Evolutionary conservation across 495 filamentous ascomycete species (phyloP).

Genomic region (Niebla homalea): DNA sequence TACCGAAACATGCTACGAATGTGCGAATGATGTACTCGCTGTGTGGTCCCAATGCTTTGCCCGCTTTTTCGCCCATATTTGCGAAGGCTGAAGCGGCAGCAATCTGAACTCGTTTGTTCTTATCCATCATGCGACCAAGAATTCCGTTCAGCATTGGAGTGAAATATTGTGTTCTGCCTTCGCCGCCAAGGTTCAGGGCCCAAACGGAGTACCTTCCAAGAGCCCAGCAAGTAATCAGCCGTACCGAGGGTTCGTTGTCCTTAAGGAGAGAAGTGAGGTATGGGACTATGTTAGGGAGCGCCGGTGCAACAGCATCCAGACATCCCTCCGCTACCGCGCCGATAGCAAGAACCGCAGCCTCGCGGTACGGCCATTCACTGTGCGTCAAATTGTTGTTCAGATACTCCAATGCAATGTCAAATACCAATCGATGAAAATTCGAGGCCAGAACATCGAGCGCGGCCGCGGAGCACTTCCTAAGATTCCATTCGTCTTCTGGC

Average conservation of each 20-base stretch:
- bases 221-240: constrained; percentile 97
- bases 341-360: constrained; percentile 88
- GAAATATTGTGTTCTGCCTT: constrained; percentile 64
- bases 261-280: constrained; percentile 81
- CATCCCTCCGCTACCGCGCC: constrained; percentile 94
- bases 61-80: constrained; percentile 87
- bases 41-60: constrained; percentile 64
- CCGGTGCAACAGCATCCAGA: constrained; percentile 75
- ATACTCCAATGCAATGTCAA: constrained; percentile 83
- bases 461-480: constrained; percentile 94
- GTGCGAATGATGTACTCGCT: constrained; percentile 83
- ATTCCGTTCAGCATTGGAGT: constrained; percentile 98
- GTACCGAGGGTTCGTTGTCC: constrained; percentile 80
- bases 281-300: constrained; percentile 79
- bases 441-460: constrained; percentile 88
- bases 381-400: constrained; percentile 81
- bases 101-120: constrained; percentile 95
- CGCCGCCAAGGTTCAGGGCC: constrained; percentile 64
- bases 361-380: constrained; percentile 79
- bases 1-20: constrained; percentile 79
- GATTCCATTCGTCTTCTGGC: constrained; percentile 87
- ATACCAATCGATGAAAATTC: constrained; percentile 77
- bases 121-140: constrained; percentile 83
- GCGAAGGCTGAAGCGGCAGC: constrained; percentile 94
- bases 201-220: constrained; percentile 87